Conservation (phyloP, 73 alveolate genomes). For the Blepharisma stoltei region DNA sequence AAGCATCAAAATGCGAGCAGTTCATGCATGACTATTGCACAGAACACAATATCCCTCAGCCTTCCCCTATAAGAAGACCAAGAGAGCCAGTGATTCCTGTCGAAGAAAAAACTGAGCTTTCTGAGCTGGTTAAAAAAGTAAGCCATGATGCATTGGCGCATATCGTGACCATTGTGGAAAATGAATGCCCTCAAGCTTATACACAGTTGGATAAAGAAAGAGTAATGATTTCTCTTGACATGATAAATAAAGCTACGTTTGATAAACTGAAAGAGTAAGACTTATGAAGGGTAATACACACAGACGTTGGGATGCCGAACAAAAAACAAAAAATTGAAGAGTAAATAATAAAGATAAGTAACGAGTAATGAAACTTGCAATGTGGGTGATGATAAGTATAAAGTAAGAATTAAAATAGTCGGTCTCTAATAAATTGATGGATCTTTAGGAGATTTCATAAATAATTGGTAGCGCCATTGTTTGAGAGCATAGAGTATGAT, state of each 20-base stretch:
- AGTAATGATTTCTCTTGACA: background rate
- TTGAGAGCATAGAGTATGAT: too few relatives aligned
- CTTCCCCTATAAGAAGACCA: constrained; percentile 3
- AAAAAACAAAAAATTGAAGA: too few relatives aligned
- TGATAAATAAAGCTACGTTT: background rate
- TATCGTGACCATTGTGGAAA: constrained; percentile 30
- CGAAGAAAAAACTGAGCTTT: constrained; percentile 6
- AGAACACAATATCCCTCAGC: background rate
- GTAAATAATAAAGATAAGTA: too few relatives aligned
- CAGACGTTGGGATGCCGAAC: background rate
- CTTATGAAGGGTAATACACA: background rate
- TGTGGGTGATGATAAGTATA: too few relatives aligned
- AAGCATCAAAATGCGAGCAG: background rate
- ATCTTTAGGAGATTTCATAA: too few relatives aligned
- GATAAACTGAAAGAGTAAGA: constrained; percentile 10
- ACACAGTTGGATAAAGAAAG: constrained; percentile 16
- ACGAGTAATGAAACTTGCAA: too few relatives aligned
- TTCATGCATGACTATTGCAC: background rate
- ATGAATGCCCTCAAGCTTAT: constrained; percentile 34
- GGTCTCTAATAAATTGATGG: too few relatives aligned
- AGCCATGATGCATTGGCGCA: constrained; percentile 26
- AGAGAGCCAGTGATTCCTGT: constrained; percentile 7
- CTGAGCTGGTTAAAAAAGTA: constrained; percentile 9
- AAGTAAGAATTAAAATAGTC: too few relatives aligned
- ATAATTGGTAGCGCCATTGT: too few relatives aligned